Evolutionary conservation across 2,329 filamentous ascomycete species (phyloP).

Genomic region (Alternaria hordeiaustralica): DNA sequence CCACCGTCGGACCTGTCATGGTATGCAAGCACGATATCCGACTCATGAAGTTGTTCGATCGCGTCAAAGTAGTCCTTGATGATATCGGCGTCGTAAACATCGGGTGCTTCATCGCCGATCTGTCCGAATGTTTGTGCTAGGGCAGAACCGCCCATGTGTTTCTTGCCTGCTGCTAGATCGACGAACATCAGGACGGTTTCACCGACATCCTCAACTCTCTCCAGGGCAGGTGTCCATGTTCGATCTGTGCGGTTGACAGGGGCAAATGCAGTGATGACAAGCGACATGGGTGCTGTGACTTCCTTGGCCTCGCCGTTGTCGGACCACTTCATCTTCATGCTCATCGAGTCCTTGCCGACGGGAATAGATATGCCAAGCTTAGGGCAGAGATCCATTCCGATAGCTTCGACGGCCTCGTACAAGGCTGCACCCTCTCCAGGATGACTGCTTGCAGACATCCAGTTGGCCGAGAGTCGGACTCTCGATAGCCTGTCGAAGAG

Average conservation of each 20-base stretch:
- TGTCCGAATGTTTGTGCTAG: constrained; percentile 88
- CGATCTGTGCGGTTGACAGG: constrained; percentile 80
- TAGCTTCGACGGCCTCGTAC: constrained; percentile 91
- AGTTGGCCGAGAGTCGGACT: constrained; percentile 92
- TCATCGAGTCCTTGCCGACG: constrained; percentile 97
- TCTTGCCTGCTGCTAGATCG: constrained; percentile 81
- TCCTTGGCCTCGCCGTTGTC: constrained; percentile 72
- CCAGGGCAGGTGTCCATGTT: constrained; percentile 93
- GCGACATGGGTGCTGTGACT: constrained; percentile 88
- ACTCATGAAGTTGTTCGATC: constrained; percentile 70
- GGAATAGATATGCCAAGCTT: constrained; percentile 91
- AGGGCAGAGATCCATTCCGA: constrained; percentile 91
- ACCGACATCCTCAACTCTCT: constrained; percentile 82
- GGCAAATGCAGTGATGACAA: constrained; percentile 90
- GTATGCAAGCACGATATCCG: constrained; percentile 83
- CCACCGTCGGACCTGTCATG: constrained; percentile 95
- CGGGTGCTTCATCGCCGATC: constrained; percentile 82
- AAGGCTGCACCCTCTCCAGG: constrained; percentile 90
- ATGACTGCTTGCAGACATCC: constrained; percentile 97
- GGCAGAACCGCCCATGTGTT: constrained; percentile 87
- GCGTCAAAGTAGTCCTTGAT: constrained; percentile 94
- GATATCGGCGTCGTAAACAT: constrained; percentile 80
- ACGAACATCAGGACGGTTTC: constrained; percentile 90
- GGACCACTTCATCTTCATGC: constrained; percentile 96
- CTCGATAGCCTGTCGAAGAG: constrained; percentile 75